These are phyloP conservation scores for Colletotrichum australisinense DNA, from an alignment of 2,329 filamentous ascomycete species.

Conservation along the genomic window DNA sequence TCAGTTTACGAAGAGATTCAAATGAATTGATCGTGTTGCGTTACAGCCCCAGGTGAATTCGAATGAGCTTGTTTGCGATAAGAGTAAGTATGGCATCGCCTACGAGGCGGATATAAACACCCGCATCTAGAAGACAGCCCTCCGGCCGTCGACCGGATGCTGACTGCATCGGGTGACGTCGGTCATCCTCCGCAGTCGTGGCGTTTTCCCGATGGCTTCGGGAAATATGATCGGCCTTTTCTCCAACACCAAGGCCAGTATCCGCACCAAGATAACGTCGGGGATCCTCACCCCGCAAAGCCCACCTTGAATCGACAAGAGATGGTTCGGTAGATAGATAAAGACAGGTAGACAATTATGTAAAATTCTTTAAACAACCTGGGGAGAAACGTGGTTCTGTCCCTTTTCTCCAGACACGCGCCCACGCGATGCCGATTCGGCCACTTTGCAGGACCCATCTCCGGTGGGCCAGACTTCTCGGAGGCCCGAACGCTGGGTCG, in stretches of 20 bases:
- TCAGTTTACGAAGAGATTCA: background rate
- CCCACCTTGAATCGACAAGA: background rate
- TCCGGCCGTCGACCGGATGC: background rate
- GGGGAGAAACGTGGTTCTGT: background rate
- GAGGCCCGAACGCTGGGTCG: background rate
- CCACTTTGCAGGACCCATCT: background rate
- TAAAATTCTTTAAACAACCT: background rate
- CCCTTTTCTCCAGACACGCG: background rate
- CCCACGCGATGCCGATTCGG: background rate
- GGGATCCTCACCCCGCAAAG: background rate
- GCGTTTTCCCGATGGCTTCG: slow-evolving; percentile 20
- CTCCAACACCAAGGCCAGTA: background rate
- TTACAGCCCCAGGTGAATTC: background rate
- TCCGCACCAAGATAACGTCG: background rate
- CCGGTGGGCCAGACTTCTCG: background rate
- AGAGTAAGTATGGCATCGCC: background rate
- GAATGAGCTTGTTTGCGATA: background rate
- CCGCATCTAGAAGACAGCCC: background rate
- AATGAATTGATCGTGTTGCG: background rate
- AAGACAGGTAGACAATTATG: background rate
- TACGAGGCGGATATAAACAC: slow-evolving; percentile 22
- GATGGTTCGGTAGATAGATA: background rate
- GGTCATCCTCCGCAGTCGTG: slow-evolving; percentile 11
- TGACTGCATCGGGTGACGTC: background rate
- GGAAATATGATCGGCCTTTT: slow-evolving; percentile 23